These are phyloP conservation scores for Zea luxurians DNA, from an alignment of 176 grass and related monocot genomes.

Conservation along the genomic window DNA sequence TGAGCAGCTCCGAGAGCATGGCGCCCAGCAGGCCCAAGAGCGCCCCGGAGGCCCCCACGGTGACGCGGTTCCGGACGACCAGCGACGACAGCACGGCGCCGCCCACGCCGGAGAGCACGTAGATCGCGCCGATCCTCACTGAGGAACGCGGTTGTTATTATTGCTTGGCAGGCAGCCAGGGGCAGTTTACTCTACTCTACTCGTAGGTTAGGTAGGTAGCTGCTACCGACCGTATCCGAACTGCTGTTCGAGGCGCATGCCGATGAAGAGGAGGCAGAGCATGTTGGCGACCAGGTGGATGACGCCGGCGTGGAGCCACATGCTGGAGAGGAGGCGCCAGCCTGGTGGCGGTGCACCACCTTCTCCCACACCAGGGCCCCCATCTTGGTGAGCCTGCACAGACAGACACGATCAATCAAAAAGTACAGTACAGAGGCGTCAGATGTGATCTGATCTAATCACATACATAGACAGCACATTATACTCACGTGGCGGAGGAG, in stretches of 20 bases:
- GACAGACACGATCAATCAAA: no score
- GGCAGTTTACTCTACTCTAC: no score
- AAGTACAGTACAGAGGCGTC: no score
- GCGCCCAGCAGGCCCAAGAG: slow-evolving; percentile 91
- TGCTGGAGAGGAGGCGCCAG: slow-evolving; percentile 73
- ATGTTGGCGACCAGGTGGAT: slow-evolving; percentile 87
- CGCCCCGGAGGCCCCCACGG: slow-evolving; percentile 90
- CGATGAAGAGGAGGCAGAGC: slow-evolving; percentile 86
- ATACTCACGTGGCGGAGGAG: slow-evolving; percentile 64
- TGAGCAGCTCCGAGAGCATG: slow-evolving; percentile 86
- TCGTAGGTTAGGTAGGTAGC: no score
- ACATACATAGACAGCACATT: no score
- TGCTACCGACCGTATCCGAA: slow-evolving; percentile 56
- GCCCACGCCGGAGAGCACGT: slow-evolving; percentile 74
- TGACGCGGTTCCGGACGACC: slow-evolving; percentile 72
- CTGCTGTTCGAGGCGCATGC: slow-evolving; percentile 92
- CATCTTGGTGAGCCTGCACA: slow-evolving; percentile 70
- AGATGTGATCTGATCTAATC: no score
- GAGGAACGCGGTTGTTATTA: no score
- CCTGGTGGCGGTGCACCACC: slow-evolving; percentile 74
- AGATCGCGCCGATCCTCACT: slow-evolving; percentile 60
- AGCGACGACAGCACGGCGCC: slow-evolving; percentile 81
- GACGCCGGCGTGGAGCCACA: slow-evolving; percentile 87
- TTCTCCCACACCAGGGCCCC: slow-evolving; percentile 87
- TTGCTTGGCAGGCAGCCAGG: no score